Base-by-base conservation (phyloP, 805 yeast species). In the Metschnikowia cerradonensis region DNA sequence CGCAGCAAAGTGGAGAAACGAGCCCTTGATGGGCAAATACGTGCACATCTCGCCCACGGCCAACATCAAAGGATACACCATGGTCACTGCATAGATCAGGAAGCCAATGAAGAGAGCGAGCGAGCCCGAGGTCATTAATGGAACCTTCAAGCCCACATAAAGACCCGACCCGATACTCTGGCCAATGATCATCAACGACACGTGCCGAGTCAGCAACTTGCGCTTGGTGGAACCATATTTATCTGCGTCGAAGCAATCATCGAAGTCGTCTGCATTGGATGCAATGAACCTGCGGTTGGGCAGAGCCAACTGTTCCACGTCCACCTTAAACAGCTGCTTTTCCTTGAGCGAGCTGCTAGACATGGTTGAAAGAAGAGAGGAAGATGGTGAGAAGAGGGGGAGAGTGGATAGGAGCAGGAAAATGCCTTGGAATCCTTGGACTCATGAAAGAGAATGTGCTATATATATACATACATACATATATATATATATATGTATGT, bases 31-130 rank as follows among this genome's bases (percentile, higher is more conserved):
- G 3, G 75, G 75, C 40, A 69, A 58, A 41, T 55, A 70, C 3
- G 70, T 59, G 51, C 72, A 66, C 73, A 70, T 69, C 53, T 69
- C 73, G 7, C 70, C 74, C 23, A 67, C 69, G 8, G 65, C 62
- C 60, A 64, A 65, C 72, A 66, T 70, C 57, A 67, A 62, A 1
- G 71, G 69, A 67, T 70, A 68, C 39, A 67, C 61, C 49, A 62
- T 63, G 38, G 67, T 59, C 47, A 57, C 52, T 7, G 72, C 67
- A 62, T 62, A 70, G 19, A 61, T 47, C 11, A 67, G 33, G 51
- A 67, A 68, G 2, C 69, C 73, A 4, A 67, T 46, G 43, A 69
- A 67, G 20, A 70, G 60, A n/a, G 72, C 60, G 13, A 69, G 62
- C 13, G 72, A 65, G 13, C 74, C 75, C 4, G 67, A 61, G 2